phyloP scores from a whole-genome alignment of 2,329 filamentous ascomycete genomes.

The Trichoderma sp. region DNA sequence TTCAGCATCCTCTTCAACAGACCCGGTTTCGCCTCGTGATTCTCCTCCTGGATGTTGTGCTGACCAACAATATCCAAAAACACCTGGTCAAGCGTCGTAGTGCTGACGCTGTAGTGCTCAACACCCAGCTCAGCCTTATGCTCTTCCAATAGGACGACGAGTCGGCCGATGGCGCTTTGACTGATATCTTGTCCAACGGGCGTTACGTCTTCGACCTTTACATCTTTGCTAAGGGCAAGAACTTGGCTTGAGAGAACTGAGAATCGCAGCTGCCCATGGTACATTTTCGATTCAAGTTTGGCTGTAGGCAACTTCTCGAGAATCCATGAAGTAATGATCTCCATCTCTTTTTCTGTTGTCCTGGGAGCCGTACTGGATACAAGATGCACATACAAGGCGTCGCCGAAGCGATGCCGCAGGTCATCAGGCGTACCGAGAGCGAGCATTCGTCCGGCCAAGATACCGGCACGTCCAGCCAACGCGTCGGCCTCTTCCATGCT shows the following conservation, averaged over 20 bases:
- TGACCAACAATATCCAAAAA: constrained; percentile 81
- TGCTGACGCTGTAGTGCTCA: constrained; percentile 82
- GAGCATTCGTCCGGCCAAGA: constrained; percentile 82
- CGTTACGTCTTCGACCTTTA: constrained; percentile 25
- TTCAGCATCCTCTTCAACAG: constrained; percentile 18
- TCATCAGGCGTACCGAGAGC: constrained; percentile 74
- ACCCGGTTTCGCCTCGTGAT: constrained; percentile 37
- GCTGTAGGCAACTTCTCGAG: constrained; percentile 57
- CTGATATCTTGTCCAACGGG: constrained; percentile 27
- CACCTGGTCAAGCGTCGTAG: constrained; percentile 86
- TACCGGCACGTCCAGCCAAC: constrained; percentile 76
- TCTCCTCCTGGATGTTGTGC: constrained; percentile 76
- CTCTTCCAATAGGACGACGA: constrained; percentile 72
- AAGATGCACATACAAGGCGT: constrained; percentile 76
- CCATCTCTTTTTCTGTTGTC: constrained; percentile 67
- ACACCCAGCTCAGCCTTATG: constrained; percentile 66
- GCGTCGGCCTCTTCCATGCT: constrained; percentile 95
- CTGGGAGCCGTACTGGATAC: constrained; percentile 72
- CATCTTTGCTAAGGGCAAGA: constrained; percentile 26
- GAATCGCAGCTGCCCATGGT: constrained; percentile 86
- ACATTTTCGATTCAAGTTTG: constrained; percentile 67
- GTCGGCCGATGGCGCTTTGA: constrained; percentile 58
- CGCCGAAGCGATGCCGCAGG: constrained; percentile 71
- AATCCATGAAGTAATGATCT: constrained; percentile 64
- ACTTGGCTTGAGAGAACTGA: constrained; percentile 58